phyloP scores from a whole-genome alignment of 2,329 filamentous ascomycete genomes.

The Coleophoma crateriformis region DNA sequence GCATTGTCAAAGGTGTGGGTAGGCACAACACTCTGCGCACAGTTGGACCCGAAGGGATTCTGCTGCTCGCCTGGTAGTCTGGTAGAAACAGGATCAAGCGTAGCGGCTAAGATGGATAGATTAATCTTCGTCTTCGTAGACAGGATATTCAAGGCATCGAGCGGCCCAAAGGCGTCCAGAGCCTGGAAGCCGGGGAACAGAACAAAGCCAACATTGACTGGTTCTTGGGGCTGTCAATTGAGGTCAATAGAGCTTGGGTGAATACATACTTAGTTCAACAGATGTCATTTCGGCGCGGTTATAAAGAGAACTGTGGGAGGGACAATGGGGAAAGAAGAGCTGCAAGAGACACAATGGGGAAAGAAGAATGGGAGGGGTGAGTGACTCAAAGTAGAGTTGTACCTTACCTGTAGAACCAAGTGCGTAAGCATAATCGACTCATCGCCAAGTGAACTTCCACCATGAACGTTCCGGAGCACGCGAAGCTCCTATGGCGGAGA shows the following conservation, averaged over 20 bases:
- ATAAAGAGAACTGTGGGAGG: background rate
- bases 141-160: slow-evolving; percentile 19
- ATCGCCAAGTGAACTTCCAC: no score
- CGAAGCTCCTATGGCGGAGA: no score
- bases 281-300: background rate
- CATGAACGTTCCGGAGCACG: no score
- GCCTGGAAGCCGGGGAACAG: slow-evolving; percentile 20
- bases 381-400: no score
- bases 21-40: slow-evolving; percentile 13
- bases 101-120: slow-evolving; percentile 13
- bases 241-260: background rate
- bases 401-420: no score
- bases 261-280: background rate
- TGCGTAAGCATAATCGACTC: no score
- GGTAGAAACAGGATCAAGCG: slow-evolving; percentile 15
- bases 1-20: slow-evolving; percentile 16
- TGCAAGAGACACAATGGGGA: background rate
- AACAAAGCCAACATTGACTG: slow-evolving; percentile 13
- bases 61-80: background rate
- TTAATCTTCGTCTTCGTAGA: slow-evolving; percentile 8
- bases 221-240: background rate
- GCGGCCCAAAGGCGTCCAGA: slow-evolving; percentile 22
- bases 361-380: no score
- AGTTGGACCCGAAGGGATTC: slow-evolving; percentile 4
- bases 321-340: background rate